Conservation (phyloP, 2,329 filamentous ascomycete genomes). For the Trichoderma guizhouense region DNA sequence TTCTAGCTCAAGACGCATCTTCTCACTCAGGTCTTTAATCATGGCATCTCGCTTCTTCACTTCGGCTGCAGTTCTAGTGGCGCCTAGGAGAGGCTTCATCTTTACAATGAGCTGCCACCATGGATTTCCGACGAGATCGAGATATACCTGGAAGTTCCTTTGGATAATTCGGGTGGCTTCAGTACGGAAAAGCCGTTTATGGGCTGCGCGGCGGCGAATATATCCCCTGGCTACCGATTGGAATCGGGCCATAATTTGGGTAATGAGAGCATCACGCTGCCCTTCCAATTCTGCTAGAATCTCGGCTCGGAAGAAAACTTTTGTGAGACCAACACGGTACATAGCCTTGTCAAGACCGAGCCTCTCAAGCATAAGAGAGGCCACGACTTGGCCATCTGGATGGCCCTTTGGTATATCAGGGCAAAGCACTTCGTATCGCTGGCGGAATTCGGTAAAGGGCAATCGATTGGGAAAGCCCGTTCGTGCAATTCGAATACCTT, state of each 20-base stretch:
- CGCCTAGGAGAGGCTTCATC: slow-evolving; percentile 92
- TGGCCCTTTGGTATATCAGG: slow-evolving; percentile 84
- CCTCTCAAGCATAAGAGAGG: slow-evolving; percentile 83
- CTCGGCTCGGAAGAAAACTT: slow-evolving; percentile 96
- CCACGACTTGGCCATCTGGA: slow-evolving; percentile 82
- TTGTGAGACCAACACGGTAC: slow-evolving; percentile 91
- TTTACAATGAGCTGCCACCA: slow-evolving; percentile 96
- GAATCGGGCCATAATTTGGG: slow-evolving; percentile 89
- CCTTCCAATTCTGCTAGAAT: slow-evolving; percentile 97
- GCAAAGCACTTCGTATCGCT: slow-evolving; percentile 93
- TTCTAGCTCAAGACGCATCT: slow-evolving; percentile 72
- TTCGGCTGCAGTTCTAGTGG: slow-evolving; percentile 85
- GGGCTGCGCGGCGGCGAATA: slow-evolving; percentile 78
- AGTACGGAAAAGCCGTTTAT: slow-evolving; percentile 90
- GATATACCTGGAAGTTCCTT: slow-evolving; percentile 87
- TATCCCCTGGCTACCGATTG: slow-evolving; percentile 91
- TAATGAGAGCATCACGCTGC: slow-evolving; percentile 86
- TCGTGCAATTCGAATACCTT: slow-evolving; percentile 93
- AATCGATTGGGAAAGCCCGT: slow-evolving; percentile 96
- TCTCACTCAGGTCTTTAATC: slow-evolving; percentile 81
- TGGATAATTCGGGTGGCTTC: slow-evolving; percentile 95
- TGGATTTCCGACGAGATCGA: slow-evolving; percentile 83
- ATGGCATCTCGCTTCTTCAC: slow-evolving; percentile 94
- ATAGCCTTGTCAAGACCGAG: slow-evolving; percentile 79
- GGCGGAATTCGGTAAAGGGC: slow-evolving; percentile 88